A percentile compares a stretch with the other conserved stretches of the same genome.
Conservation (phyloP, 192 early-diverging fungal genomes). For the Mortierella claussenii region DNA sequence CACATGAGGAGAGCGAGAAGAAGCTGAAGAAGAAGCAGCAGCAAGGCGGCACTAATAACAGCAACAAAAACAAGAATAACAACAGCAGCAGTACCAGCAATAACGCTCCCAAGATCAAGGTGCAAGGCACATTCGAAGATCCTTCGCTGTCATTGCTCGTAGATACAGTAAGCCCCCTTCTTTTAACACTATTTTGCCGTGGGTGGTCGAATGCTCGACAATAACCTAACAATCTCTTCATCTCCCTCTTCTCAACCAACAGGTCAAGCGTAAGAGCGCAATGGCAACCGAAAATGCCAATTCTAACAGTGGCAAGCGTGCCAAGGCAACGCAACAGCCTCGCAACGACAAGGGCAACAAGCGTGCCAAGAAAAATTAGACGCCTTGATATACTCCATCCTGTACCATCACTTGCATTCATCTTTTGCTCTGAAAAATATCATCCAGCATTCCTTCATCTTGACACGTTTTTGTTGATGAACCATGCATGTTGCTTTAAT, state of each 20-base stretch:
- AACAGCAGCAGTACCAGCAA: constrained; percentile 18
- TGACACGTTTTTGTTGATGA: too few relatives aligned
- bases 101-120: constrained; percentile 15
- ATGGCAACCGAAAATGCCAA: constrained; percentile 56
- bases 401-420: constrained; percentile 6
- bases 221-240: too few relatives aligned
- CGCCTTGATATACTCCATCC: too few relatives aligned
- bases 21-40: constrained; percentile 26
- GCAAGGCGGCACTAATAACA: constrained; percentile 21
- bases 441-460: not conserved
- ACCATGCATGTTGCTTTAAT: not conserved
- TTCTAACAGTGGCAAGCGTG: constrained; percentile 55
- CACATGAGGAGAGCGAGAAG: constrained; percentile 50
- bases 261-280: constrained; percentile 71
- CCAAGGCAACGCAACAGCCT: constrained; percentile 14
- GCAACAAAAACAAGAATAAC: constrained; percentile 22
- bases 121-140: constrained; percentile 50
- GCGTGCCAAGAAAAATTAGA: constrained; percentile 25
- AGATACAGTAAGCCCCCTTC: constrained; percentile 57
- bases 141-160: constrained; percentile 63
- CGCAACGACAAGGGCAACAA: constrained; percentile 21
- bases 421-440: not conserved
- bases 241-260: not conserved
- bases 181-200: too few relatives aligned
- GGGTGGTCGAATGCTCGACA: too few relatives aligned